Evolutionary conservation across 2,329 filamentous ascomycete genomes (phyloP), one percentile per base, ranked within the genome.

Genomic region (Ophiostoma sp.): DNA sequence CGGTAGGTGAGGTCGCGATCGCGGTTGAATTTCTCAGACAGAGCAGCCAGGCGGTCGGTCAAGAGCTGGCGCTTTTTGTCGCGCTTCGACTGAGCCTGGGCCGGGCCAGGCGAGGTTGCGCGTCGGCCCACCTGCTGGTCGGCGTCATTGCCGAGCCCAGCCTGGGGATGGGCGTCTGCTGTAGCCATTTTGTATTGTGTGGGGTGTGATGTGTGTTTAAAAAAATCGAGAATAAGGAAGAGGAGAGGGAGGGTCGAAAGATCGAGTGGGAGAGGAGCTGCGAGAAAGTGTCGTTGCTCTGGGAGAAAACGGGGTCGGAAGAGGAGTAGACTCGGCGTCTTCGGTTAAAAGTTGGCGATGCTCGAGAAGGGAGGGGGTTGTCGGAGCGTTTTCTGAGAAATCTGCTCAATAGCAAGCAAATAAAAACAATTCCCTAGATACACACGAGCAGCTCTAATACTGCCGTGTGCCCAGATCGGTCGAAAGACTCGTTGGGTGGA

Each of bases 31-130:
- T 91, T 90, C 71, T 92, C 89, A 72, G 91, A 90, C 82, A 98
- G 90, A 72, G 90, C 88, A 55, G 89, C 87, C 7, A 97, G 88
- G 76, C 92, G 91, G 75, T 97, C 94, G 77, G 91, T 89, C 75
- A 98, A 89, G 78, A 91, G 90, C 78, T 93, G 93, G 75, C 94
- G 91, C 80, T 95, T 91, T 82, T 97, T 96, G 84, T 98, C 95
- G 82, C 94, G 90, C 85, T 98, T 98, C 55, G 93, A 95, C 75
- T 86, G 85, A 3, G 77, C 95, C 75, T 86, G 85, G 8, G 77
- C 68, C 1, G 79, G 78, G n/a, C 84, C 78, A n/a, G 79, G 80
- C 36, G 80, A 80, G 59, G 75, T 78, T 55, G 74, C 73, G 17
- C 79, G 78, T 55, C 78, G 78, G 69, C 79, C 79, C 3, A 72